Evolutionary conservation across 2,329 filamentous ascomycete genomes (phyloP), one percentile per base, ranked within the genome.

Genomic region (Cordyceps fumosorosea): DNA sequence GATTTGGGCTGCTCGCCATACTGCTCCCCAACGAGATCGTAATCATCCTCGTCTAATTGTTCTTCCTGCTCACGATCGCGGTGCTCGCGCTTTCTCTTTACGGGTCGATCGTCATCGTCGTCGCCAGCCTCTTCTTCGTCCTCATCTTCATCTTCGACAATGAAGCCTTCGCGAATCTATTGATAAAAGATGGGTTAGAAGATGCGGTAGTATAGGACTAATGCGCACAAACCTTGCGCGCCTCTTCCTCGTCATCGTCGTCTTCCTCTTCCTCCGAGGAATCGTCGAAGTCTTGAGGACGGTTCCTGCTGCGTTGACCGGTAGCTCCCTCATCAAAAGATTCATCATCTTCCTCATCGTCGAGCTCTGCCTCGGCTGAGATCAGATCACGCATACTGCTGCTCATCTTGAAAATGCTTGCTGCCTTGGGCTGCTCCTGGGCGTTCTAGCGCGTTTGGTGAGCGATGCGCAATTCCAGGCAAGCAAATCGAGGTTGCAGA

Each of bases 181-280:
- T 29, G 29, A 29, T 37, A 44, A 5, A 20, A 32, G 8, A 5
- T 8, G 1, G 14, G 52, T 68, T 51, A 64, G 59, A 24, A 47
- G 5, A 24, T 14, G 20, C 10, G 4, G n/a, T 24, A 29, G 42
- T 40, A 20, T 40, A 37, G 34, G 48, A 14, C n/a, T 26, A 48
- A 24, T 20, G 45, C 42, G 44, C 45, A 70, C 80, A 69, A 77
- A 95, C 90, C 74, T 86, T 88, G 68, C 86, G 84, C 66, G 86
- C 88, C 69, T 91, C 91, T 72, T 95, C 92, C 71, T 92, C 89
- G 67, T 96, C 92, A 63, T 96, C 92, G 64, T 96, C 91, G 60
- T 96, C 91, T 40, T 96, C 91, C 65, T 96, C 92, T 71, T 96
- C 92, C 68, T 96, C 92, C 69, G 90, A 96, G 0, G 91, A 96